Evolutionary conservation across 2,329 filamentous ascomycete genomes (phyloP).

Genomic region (Parascedosporium putredinis): DNA sequence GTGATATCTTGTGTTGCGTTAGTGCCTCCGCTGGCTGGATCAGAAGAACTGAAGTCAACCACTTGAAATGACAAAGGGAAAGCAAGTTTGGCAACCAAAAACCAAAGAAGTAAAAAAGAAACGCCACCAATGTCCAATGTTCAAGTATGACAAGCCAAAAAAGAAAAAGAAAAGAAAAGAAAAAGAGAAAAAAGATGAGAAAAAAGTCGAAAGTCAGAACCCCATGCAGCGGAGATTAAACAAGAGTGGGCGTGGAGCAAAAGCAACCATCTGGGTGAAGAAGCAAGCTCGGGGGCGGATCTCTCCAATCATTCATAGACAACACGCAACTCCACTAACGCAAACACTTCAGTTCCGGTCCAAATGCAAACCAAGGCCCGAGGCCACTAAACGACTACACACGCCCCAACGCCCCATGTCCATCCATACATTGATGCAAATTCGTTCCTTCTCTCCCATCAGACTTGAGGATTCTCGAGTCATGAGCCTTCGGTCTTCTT

Average conservation of each 20-base stretch:
- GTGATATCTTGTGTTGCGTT: too few species aligned
- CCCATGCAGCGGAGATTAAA: conserved; percentile 1
- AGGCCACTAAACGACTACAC: background rate
- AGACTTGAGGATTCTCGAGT: background rate
- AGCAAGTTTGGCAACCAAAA: too few species aligned
- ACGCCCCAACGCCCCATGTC: background rate
- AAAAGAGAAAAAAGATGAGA: conserved; percentile 8
- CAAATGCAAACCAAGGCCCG: background rate
- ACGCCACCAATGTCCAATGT: too few species aligned
- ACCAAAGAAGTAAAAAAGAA: too few species aligned
- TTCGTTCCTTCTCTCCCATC: background rate
- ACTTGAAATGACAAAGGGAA: too few species aligned
- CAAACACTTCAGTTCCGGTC: background rate
- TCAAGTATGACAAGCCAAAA: background rate
- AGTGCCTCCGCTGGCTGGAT: too few species aligned
- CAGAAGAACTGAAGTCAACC: too few species aligned
- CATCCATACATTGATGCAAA: background rate
- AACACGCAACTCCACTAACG: background rate
- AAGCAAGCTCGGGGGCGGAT: too few species aligned
- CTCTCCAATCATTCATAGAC: background rate
- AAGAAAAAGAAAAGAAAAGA: conserved; percentile 1
- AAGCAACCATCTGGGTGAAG: background rate
- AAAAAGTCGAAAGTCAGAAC: background rate
- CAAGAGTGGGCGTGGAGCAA: conserved; percentile 4
- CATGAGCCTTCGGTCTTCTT: background rate